phyloP scores from a whole-genome alignment of 495 filamentous ascomycete species.

The Physcia stellaris region DNA sequence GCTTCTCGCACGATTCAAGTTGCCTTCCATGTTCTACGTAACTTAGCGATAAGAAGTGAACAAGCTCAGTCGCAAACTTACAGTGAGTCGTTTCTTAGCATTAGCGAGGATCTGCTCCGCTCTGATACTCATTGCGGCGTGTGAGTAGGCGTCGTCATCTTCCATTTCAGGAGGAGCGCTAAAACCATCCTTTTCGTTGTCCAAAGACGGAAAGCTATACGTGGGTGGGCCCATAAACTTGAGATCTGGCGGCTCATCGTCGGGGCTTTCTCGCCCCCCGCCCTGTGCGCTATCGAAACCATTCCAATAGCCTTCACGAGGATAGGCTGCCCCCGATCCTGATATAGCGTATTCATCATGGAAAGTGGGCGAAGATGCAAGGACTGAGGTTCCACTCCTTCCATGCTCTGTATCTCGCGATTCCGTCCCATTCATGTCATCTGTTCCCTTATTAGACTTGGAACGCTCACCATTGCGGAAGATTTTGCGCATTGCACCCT shows the following conservation, averaged over 20 bases:
- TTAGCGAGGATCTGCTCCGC: conserved; percentile 84
- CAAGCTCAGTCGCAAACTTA: conserved; percentile 30
- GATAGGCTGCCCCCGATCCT: conserved; percentile 2
- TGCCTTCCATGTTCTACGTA: conserved; percentile 80
- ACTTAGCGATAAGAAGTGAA: conserved; percentile 8
- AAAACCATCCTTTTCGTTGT: not conserved
- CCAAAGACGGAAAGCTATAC: not conserved
- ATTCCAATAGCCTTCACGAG: conserved; percentile 2
- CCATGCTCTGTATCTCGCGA: not conserved
- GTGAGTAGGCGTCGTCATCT: conserved; percentile 45
- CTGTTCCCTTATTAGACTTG: conserved; percentile 3
- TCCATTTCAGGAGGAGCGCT: conserved; percentile 15
- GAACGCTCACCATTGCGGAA: conserved; percentile 12
- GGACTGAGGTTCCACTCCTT: not conserved
- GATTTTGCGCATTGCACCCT: conserved; percentile 8
- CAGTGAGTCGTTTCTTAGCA: conserved; percentile 75
- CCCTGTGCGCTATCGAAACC: not conserved
- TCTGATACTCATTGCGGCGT: conserved; percentile 60
- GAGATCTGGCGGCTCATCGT: not conserved
- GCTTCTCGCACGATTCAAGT: conserved; percentile 65
- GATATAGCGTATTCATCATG: not conserved
- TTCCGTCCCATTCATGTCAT: not conserved
- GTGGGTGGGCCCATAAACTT: not conserved
- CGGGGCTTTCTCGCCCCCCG: not conserved
- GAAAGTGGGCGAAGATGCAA: conserved; percentile 10